These are phyloP conservation scores for Umbelopsis ramanniana DNA, from an alignment of 192 early-diverging fungal species.

Conservation along the genomic window DNA sequence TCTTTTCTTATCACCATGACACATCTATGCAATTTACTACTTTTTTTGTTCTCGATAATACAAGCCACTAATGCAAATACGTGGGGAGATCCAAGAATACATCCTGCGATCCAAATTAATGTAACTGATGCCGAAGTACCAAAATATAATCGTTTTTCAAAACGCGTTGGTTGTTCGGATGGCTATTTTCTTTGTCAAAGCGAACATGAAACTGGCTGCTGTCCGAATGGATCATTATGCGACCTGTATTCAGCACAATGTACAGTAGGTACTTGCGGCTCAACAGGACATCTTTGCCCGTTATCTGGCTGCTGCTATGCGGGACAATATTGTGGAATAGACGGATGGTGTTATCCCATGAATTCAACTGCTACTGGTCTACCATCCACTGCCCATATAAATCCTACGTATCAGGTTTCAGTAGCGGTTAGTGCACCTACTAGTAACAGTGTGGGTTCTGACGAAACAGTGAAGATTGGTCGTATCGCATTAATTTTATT, in stretches of 20 bases:
- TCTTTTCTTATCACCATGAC: no score
- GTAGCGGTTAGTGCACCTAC: neutral
- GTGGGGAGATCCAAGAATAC: no score
- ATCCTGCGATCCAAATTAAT: no score
- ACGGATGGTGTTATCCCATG: neutral
- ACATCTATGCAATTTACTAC: no score
- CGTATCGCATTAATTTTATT: no score
- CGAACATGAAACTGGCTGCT: neutral
- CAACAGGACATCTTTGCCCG: neutral
- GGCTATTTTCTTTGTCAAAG: neutral
- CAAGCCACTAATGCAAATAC: no score
- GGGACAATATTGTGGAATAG: neutral
- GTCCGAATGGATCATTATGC: neutral
- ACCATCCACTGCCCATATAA: neutral
- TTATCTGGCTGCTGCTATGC: neutral
- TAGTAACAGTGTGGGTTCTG: no score
- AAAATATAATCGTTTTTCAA: neutral
- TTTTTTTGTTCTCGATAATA: no score
- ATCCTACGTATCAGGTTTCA: neutral
- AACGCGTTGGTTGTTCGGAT: neutral
- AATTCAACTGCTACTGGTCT: neutral
- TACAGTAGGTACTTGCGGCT: neutral
- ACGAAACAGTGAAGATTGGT: no score
- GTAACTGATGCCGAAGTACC: no score
- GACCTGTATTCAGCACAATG: neutral